Evolutionary conservation across 345 rosid species (phyloP), one percentile per base, ranked within the genome.

Genomic region (Turritis glabra): DNA sequence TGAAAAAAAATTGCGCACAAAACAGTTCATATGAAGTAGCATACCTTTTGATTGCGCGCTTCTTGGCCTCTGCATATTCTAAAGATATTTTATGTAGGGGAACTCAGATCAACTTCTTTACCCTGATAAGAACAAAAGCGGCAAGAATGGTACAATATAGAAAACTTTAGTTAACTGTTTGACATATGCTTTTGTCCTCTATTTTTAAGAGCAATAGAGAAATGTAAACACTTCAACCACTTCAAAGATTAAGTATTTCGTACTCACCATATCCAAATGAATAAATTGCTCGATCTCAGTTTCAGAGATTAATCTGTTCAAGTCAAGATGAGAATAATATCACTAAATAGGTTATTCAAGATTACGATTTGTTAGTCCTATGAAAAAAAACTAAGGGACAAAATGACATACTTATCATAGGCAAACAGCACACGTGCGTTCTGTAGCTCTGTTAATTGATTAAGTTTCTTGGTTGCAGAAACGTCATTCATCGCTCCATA

Each of bases 251-350:
- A 30, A 43, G 54, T 10, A 23, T 66, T 64, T 41, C 38, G 7
- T 41, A 71, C 86, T 79, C 85, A 95, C 97, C 93, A 92, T 30
- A 84, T 95, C 89, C 92, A 89, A 64, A 74, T 84, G 90, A 75
- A 92, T 84, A 69, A 87, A 85, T 18, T 83, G 69, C 55, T 87
- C 85, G n/a, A 92, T 85, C 60, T 70, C 69, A 25, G 91, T 73
- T 35, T 84, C 77, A 7, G 83, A 67, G 72, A 84, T 79, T 78
- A 92, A 79, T 75, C 99, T 90, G 83, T 56, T 27, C 47, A 75
- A 46, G 40, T 61, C 21, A 75, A 64, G 69, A 41, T 57, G 77
- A 76, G 48, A 52, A 56, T 22, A 50, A 56, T 71, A 27, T 64
- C 44, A 74, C 23, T 62, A 63, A 52, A 55, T 25, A 65, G 5